Percentiles rank a stretch among this genome's conserved stretches.
Conservation (phyloP, 768 basidiomycete genomes). For the Boletus bicolor region DNA sequence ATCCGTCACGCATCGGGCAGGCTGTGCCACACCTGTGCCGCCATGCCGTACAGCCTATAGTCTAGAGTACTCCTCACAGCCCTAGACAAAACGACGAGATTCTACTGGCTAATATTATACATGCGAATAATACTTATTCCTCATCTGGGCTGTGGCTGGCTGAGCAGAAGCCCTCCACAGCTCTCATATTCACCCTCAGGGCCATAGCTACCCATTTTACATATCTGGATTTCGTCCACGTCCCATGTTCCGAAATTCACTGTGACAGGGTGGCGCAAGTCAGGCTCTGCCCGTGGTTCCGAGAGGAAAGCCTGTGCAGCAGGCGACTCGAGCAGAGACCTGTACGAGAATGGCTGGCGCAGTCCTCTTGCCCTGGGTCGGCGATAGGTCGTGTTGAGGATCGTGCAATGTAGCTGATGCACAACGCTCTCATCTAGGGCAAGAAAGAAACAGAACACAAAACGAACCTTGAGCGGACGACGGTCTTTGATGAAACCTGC, state of each 20-base stretch:
- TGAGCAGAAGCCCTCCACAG: slow-evolving; percentile 26
- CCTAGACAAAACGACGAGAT: not conserved
- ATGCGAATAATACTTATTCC: not conserved
- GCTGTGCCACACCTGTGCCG: slow-evolving; percentile 34
- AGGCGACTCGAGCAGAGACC: slow-evolving; percentile 32
- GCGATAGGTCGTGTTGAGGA: slow-evolving; percentile 48
- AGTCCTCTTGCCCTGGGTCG: slow-evolving; percentile 27
- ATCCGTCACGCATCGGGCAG: slow-evolving; percentile 21
- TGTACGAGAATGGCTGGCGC: slow-evolving; percentile 44
- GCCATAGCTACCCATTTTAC: slow-evolving; percentile 68
- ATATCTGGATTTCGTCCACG: slow-evolving; percentile 59
- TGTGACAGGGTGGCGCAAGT: slow-evolving; percentile 22
- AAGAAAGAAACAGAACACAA: not conserved
- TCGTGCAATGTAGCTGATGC: slow-evolving; percentile 46
- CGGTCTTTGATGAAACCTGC: slow-evolving; percentile 45
- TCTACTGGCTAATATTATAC: not conserved
- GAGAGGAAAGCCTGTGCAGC: slow-evolving; percentile 10
- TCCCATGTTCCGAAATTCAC: slow-evolving; percentile 53
- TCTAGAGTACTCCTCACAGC: no score
- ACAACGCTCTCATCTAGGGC: not conserved
- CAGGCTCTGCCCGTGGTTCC: not conserved
- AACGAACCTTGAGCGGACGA: slow-evolving; percentile 49
- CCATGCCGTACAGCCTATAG: slow-evolving; percentile 16
- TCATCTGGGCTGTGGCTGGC: not conserved
- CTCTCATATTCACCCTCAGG: slow-evolving; percentile 61